A percentile compares a stretch with the other conserved stretches of the same genome.
Conservation (phyloP, 2,329 filamentous ascomycete genomes). For the Neopestalotiopsis rosae region DNA sequence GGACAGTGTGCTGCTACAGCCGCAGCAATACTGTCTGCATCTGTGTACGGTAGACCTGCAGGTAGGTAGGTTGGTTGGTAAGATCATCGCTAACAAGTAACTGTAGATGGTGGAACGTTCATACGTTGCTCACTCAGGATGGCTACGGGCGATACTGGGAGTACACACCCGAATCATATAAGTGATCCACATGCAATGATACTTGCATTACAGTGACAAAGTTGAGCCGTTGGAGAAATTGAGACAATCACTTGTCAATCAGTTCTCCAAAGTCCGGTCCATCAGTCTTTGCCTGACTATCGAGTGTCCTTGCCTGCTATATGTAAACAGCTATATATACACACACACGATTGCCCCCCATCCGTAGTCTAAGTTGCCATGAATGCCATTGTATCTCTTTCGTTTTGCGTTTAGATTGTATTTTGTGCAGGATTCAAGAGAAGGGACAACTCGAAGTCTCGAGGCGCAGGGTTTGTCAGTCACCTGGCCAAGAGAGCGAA, state of each 20-base stretch:
- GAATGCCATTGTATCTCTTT: not conserved
- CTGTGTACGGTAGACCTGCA: not conserved
- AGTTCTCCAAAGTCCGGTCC: not conserved
- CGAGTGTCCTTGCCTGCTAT: slow-evolving; percentile 2
- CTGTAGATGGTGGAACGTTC: not conserved
- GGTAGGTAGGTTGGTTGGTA: not conserved
- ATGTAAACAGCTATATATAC: not conserved
- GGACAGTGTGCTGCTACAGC: slow-evolving; percentile 1
- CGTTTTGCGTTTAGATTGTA: not conserved
- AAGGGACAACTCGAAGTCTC: not conserved
- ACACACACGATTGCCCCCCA: not conserved
- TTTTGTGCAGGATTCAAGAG: not conserved
- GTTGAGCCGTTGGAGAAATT: slow-evolving; percentile 1
- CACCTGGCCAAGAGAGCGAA: not conserved
- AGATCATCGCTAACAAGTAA: not conserved
- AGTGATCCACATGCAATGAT: not conserved
- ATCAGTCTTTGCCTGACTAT: not conserved
- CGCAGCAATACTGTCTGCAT: slow-evolving; percentile 1
- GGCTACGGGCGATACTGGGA: too few species aligned
- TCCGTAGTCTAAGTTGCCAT: not conserved
- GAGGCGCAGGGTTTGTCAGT: not conserved
- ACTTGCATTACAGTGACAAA: not conserved
- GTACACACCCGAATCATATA: not conserved
- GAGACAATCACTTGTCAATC: not conserved
- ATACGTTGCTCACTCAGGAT: not conserved